Percentiles rank a stretch among this genome's conserved stretches.
Evolutionary conservation across 2,329 filamentous ascomycete genomes (phyloP).

Genomic region (Ophiostoma montium): DNA sequence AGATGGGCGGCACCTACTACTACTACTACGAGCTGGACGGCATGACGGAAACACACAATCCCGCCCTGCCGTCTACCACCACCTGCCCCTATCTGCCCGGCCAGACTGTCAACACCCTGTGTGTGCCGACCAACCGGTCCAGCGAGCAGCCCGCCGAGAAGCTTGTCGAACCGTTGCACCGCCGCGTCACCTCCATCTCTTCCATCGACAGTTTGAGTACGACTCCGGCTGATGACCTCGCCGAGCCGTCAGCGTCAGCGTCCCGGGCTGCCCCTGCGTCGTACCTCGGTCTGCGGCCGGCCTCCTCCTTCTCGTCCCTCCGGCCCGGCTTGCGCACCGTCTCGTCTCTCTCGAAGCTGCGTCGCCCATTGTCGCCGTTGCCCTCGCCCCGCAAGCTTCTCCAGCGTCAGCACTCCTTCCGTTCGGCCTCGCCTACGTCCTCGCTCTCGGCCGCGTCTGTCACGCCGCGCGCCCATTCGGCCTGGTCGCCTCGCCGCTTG

Average conservation of each 20-base stretch:
- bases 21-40: conserved; percentile 90
- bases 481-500: conserved; percentile 11
- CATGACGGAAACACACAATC: conserved; percentile 62
- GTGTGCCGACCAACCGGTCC: conserved; percentile 58
- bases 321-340: background rate
- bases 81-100: conserved; percentile 77
- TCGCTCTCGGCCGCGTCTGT: conserved; percentile 17
- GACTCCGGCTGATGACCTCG: too few species aligned
- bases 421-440: conserved; percentile 34
- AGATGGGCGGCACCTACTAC: conserved; percentile 89
- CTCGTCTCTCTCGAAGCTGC: background rate
- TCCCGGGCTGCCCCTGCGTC: too few species aligned
- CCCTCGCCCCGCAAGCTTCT: conserved; percentile 12
- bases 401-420: conserved; percentile 24
- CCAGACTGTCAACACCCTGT: conserved; percentile 72
- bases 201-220: too few species aligned
- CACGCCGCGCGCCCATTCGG: conserved; percentile 15
- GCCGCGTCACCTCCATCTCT: too few species aligned
- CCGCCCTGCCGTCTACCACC: conserved; percentile 57
- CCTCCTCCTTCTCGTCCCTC: background rate
- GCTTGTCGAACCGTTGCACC: conserved; percentile 40
- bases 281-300: background rate
- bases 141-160: conserved; percentile 50
- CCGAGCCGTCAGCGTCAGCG: too few species aligned
- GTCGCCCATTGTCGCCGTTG: background rate